Conservation (phyloP, 305 asterid species). For the Andrographis paniculata region DNA sequence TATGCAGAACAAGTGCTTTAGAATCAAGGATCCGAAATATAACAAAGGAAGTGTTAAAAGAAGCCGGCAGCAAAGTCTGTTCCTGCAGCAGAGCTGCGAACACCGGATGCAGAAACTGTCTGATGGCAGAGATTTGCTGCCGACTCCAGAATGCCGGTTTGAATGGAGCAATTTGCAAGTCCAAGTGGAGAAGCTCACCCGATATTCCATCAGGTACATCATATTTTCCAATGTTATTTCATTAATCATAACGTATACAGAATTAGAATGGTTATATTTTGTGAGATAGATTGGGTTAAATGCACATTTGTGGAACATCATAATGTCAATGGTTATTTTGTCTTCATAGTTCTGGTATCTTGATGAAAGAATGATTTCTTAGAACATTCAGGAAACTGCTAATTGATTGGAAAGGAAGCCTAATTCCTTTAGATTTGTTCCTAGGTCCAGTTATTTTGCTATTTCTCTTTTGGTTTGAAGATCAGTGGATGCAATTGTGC, state of each 20-base stretch:
- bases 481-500: no score
- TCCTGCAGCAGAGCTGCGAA: conserved; percentile 28
- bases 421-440: not conserved
- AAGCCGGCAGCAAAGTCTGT: conserved; percentile 33
- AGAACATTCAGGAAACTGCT: not conserved
- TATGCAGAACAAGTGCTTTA: conserved; percentile 57
- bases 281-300: no score
- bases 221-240: not conserved
- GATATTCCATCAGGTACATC: conserved; percentile 67
- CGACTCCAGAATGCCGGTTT: conserved; percentile 58
- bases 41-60: conserved; percentile 47
- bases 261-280: no score
- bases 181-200: conserved; percentile 72
- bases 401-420: not conserved
- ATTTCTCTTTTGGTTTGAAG: no score
- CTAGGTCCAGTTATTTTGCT: no score
- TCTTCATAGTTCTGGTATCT: no score
- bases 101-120: conserved; percentile 61
- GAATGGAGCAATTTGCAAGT: conserved; percentile 69
- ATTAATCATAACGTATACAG: no score
- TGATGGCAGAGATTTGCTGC: conserved; percentile 57
- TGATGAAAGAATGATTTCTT: no score
- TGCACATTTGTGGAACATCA: no score
- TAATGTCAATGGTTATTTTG: no score
- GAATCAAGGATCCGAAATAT: conserved; percentile 57